Conservation (phyloP, 2,329 filamentous ascomycete genomes). For the Sporothrix pallida region DNA sequence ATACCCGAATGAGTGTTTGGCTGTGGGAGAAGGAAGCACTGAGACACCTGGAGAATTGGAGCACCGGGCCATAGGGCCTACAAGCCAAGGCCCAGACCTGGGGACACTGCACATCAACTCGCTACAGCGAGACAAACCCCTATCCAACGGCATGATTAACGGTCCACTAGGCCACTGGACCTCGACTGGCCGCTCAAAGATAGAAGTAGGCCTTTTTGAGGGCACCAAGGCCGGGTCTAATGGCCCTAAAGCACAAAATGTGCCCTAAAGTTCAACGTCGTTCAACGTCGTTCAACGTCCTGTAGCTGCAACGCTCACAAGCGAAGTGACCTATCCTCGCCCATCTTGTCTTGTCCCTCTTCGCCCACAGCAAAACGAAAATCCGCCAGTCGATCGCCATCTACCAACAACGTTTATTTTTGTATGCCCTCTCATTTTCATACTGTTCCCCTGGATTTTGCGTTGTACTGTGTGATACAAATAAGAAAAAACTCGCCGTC, state of each 20-base stretch:
- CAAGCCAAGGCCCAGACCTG: neutral
- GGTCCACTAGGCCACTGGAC: neutral
- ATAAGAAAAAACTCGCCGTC: neutral
- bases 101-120: neutral
- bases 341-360: neutral
- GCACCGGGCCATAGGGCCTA: neutral
- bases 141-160: neutral
- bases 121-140: neutral
- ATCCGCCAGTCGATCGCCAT: conserved; percentile 25
- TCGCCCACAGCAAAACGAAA: neutral
- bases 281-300: neutral
- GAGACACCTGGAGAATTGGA: neutral
- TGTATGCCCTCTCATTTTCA: neutral
- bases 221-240: neutral
- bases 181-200: conserved; percentile 4
- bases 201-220: no score
- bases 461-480: neutral
- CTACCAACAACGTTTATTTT: neutral
- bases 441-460: conserved; percentile 10
- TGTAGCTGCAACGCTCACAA: neutral
- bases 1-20: neutral
- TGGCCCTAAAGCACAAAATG: neutral
- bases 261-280: neutral
- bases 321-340: neutral
- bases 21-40: conserved; percentile 16